Evolutionary conservation across 495 filamentous ascomycete genomes (phyloP).

Genomic region (Penicillium paxilli): DNA sequence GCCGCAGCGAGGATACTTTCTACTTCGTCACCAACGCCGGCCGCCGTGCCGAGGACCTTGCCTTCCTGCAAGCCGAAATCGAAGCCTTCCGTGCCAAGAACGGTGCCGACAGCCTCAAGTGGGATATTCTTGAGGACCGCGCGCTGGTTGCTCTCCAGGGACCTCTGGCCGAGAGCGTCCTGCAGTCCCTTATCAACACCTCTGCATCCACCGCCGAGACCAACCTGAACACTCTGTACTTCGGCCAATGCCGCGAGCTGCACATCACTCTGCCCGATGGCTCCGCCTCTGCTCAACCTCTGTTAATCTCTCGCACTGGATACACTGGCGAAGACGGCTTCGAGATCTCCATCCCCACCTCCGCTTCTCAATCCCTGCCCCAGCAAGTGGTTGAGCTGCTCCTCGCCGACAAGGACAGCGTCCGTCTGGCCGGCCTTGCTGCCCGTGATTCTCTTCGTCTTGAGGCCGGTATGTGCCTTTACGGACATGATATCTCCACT

Average conservation of each 20-base stretch:
- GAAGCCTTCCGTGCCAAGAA: constrained; percentile 48
- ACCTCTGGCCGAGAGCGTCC: constrained; percentile 65
- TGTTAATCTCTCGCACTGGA: constrained; percentile 82
- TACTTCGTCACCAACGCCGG: constrained; percentile 97
- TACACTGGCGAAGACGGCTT: constrained; percentile 99
- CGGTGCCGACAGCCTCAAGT: constrained; percentile 55
- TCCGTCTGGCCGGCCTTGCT: constrained; percentile 83
- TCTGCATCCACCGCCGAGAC: constrained; percentile 38
- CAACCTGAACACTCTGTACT: constrained; percentile 71
- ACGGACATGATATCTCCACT: constrained; percentile 95
- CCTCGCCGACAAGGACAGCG: constrained; percentile 58
- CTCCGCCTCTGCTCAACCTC: constrained; percentile 43
- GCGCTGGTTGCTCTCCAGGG: constrained; percentile 87
- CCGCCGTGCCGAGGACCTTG: constrained; percentile 81
- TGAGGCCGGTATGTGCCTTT: constrained; percentile 97
- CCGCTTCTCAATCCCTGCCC: constrained; percentile 39
- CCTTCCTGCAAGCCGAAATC: constrained; percentile 68
- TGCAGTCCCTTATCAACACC: constrained; percentile 55
- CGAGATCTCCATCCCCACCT: constrained; percentile 79
- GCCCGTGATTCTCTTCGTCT: constrained; percentile 89
- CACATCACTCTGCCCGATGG: constrained; percentile 51
- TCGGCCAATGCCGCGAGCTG: constrained; percentile 68
- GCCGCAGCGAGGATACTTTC: constrained; percentile 66
- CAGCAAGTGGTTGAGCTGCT: constrained; percentile 59
- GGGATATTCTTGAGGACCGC: constrained; percentile 66